Evolutionary conservation across 345 rosid species (phyloP).

Genomic region (Salix exigua): DNA sequence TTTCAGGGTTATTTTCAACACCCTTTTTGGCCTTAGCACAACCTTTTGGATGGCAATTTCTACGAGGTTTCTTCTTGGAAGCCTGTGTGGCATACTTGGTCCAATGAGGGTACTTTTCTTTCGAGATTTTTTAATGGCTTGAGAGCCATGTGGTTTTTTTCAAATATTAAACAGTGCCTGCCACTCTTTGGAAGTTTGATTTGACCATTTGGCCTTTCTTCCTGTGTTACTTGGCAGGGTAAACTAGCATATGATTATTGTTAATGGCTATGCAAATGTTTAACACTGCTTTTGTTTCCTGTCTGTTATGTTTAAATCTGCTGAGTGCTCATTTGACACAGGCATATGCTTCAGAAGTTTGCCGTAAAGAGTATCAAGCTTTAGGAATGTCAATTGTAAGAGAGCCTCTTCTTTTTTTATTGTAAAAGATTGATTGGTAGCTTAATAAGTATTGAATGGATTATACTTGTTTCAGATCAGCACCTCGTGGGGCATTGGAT

Average conservation of each 20-base stretch:
- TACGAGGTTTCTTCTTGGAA: conserved; percentile 58
- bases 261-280: not conserved
- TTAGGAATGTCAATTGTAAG: conserved; percentile 75
- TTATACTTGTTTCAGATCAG: conserved; percentile 45
- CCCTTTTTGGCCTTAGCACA: conserved; percentile 61
- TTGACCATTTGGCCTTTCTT: not conserved
- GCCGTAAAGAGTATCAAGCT: conserved; percentile 59
- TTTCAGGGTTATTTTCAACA: conserved; percentile 57
- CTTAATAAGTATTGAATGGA: not conserved
- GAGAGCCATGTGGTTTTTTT: too few relatives aligned
- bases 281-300: not conserved
- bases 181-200: not conserved
- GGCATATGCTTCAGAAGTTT: conserved; percentile 86
- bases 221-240: not conserved
- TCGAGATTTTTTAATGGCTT: not conserved
- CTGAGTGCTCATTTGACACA: conserved; percentile 9
- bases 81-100: conserved; percentile 58
- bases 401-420: not conserved
- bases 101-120: conserved; percentile 48
- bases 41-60: conserved; percentile 68
- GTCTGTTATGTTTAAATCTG: not conserved
- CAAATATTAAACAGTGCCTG: not conserved
- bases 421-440: not conserved
- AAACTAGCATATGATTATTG: not conserved
- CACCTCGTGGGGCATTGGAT: conserved; percentile 73